Conservation (phyloP, 1,284 basidiomycete genomes). For the Wolfiporia cocos region DNA sequence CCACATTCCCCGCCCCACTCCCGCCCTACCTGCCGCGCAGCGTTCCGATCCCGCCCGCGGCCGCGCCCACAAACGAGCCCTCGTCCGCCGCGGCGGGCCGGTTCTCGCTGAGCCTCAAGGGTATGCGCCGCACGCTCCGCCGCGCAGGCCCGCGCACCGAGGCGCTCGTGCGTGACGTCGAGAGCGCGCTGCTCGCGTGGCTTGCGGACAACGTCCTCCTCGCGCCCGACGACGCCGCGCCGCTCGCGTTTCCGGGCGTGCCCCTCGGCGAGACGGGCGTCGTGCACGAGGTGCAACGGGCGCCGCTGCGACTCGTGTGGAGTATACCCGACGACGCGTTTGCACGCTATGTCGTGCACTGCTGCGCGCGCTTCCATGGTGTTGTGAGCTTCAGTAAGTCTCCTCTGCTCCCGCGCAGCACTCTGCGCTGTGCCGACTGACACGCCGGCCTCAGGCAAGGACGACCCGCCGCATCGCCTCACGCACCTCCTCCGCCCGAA, state of each 20-base stretch:
- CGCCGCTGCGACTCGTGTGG: conserved; percentile 67
- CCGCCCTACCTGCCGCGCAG: conserved; percentile 63
- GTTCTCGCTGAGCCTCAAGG: conserved; percentile 70
- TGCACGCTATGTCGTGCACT: conserved; percentile 74
- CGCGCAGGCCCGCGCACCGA: conserved; percentile 54
- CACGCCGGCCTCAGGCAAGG: conserved; percentile 51
- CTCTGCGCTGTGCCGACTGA: not conserved
- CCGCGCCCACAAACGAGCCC: conserved; percentile 37
- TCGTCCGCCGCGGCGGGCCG: conserved; percentile 62
- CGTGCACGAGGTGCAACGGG: conserved; percentile 58
- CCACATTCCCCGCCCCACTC: conserved; percentile 72
- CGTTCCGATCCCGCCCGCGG: conserved; percentile 40
- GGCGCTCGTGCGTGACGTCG: conserved; percentile 56
- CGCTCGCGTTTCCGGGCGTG: conserved; percentile 31
- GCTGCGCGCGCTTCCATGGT: conserved; percentile 71
- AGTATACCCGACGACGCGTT: conserved; percentile 60
- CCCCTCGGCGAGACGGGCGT: conserved; percentile 46
- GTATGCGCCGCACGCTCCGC: conserved; percentile 62
- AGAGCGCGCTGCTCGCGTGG: conserved; percentile 60
- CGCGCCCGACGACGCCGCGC: conserved; percentile 36
- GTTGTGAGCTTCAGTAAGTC: conserved; percentile 74
- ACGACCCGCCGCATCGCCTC: conserved; percentile 51
- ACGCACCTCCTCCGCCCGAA: conserved; percentile 78
- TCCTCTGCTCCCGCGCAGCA: not conserved
- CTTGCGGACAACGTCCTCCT: conserved; percentile 52